These are phyloP conservation scores for Arxiozyma bovina DNA, from an alignment of 1,139 yeast species.

Conservation along the genomic window DNA sequence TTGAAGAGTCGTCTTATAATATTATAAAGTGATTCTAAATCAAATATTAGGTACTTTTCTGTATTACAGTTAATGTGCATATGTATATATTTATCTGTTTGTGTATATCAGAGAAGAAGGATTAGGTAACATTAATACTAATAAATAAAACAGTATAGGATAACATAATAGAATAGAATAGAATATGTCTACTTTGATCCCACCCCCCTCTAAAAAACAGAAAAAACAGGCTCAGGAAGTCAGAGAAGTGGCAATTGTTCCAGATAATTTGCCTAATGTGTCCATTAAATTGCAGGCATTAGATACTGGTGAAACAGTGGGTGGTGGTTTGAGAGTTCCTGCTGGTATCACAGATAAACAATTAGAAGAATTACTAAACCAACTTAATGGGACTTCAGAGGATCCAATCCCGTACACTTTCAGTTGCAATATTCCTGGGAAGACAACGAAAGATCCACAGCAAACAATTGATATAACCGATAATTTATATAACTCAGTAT, in stretches of 20 bases:
- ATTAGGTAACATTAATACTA: too few relatives aligned
- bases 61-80: too few relatives aligned
- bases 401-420: conserved; percentile 90
- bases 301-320: conserved; percentile 84
- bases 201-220: conserved; percentile 90
- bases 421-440: conserved; percentile 46
- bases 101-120: neutral
- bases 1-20: too few relatives aligned
- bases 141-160: too few relatives aligned
- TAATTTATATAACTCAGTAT: conserved; percentile 65
- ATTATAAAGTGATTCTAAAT: neutral
- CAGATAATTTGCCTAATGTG: conserved; percentile 78
- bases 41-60: neutral
- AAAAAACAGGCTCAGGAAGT: conserved; percentile 76
- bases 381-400: conserved; percentile 53
- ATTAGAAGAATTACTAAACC: conserved; percentile 77
- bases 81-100: too few relatives aligned
- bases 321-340: conserved; percentile 85
- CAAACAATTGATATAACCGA: conserved; percentile 62
- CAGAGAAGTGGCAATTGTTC: conserved; percentile 64
- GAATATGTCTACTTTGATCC: conserved; percentile 81
- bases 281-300: conserved; percentile 85
- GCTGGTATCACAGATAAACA: conserved; percentile 82
- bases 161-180: neutral
- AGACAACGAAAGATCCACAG: conserved; percentile 33